phyloP scores from a whole-genome alignment of 108 stramenopile genomes.

The Cyclotella sp. region DNA sequence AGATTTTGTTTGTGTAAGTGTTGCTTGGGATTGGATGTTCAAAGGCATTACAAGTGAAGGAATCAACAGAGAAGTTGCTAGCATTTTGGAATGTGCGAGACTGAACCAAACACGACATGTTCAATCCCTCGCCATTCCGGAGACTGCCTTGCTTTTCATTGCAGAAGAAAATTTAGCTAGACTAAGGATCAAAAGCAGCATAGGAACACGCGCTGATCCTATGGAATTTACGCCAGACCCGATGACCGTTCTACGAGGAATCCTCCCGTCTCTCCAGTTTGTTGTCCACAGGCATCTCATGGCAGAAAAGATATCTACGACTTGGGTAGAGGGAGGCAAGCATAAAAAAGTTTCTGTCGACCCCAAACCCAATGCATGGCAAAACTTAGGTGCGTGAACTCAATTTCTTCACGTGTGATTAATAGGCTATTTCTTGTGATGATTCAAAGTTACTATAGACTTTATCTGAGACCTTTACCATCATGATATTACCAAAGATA shows the following conservation, averaged over 20 bases:
- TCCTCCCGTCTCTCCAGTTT: conserved; percentile 51
- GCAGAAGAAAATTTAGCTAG: conserved; percentile 52
- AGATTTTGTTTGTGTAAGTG: conserved; percentile 73
- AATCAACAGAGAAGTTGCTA: conserved; percentile 71
- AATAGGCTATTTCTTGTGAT: conserved; percentile 7
- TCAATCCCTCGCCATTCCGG: conserved; percentile 82
- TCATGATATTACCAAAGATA: not conserved
- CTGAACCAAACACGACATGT: conserved; percentile 57
- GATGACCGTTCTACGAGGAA: conserved; percentile 39
- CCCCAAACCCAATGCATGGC: conserved; percentile 48
- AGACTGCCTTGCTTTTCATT: conserved; percentile 70
- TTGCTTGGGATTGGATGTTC: conserved; percentile 95
- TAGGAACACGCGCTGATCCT: not conserved
- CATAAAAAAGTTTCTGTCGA: conserved; percentile 32
- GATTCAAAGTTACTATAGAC: conserved; percentile 7
- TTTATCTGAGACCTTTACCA: conserved; percentile 6
- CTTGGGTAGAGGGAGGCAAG: conserved; percentile 4
- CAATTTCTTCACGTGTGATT: not conserved
- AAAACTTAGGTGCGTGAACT: conserved; percentile 30
- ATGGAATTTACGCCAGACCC: conserved; percentile 23
- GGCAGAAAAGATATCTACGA: conserved; percentile 19
- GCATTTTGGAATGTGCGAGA: conserved; percentile 64
- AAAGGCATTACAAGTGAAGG: conserved; percentile 71
- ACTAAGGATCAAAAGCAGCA: conserved; percentile 5
- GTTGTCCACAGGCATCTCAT: conserved; percentile 43